A percentile compares a stretch with the other conserved stretches of the same genome.
phyloP scores from a whole-genome alignment of 768 basidiomycete species.

The Kondoa malvinella region DNA sequence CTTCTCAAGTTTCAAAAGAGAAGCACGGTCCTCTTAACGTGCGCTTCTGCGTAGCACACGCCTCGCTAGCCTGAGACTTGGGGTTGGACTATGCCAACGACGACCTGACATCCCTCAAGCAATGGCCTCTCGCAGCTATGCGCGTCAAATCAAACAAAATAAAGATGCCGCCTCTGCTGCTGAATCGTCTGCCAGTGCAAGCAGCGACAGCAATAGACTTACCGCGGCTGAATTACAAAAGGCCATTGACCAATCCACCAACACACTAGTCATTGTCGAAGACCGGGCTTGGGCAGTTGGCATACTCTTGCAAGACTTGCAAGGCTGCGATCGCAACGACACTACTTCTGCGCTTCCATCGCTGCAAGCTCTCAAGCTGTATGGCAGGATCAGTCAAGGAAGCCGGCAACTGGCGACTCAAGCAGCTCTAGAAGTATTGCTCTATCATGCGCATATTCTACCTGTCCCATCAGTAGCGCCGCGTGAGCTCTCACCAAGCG shows the following conservation, averaged over 20 bases:
- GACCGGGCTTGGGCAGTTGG: background rate
- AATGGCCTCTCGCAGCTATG: too few species aligned
- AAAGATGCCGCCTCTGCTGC: background rate
- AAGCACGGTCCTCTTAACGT: too few species aligned
- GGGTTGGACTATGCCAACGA: too few species aligned
- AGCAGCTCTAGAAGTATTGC: background rate
- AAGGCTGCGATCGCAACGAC: background rate
- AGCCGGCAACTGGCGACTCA: background rate
- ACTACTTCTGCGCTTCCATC: background rate
- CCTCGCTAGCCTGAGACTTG: too few species aligned
- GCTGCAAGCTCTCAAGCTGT: conserved; percentile 6
- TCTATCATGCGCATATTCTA: background rate
- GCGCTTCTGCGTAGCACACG: too few species aligned
- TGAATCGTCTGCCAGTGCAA: background rate
- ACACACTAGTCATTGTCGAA: background rate
- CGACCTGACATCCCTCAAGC: too few species aligned
- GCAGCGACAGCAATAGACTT: background rate
- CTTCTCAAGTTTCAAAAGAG: too few species aligned
- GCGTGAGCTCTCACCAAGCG: background rate
- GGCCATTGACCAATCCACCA: background rate
- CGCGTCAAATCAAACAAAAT: too few species aligned
- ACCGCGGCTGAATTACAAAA: background rate
- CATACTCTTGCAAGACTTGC: background rate
- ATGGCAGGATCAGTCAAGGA: background rate
- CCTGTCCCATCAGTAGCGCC: background rate